phyloP scores from a whole-genome alignment of 2,329 filamentous ascomycete species.

The Fusarium succisae region DNA sequence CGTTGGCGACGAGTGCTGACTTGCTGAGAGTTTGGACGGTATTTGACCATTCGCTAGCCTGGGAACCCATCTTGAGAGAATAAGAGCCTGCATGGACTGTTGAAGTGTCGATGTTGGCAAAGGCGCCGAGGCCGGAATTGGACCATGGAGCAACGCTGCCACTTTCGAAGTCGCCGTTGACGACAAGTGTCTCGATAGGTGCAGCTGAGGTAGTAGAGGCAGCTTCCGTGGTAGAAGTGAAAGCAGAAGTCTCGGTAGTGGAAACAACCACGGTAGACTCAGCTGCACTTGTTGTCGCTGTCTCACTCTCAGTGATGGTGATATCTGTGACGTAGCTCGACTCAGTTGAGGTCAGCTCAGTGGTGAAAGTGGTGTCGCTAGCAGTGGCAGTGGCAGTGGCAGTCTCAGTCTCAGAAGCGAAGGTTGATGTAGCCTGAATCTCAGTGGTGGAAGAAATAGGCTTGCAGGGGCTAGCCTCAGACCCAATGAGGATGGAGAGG shows the following conservation, averaged over 20 bases:
- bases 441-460: neutral
- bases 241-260: neutral
- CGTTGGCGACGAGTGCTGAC: neutral
- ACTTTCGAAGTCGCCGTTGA: neutral
- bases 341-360: neutral
- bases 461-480: neutral
- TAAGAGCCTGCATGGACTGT: neutral
- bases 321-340: neutral
- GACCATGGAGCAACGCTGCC: neutral
- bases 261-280: neutral
- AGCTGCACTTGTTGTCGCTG: neutral
- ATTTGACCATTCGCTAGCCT: neutral
- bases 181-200: neutral
- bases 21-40: neutral
- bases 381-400: neutral
- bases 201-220: neutral
- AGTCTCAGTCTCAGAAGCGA: neutral
- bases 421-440: neutral
- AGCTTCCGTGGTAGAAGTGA: neutral
- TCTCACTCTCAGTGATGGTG: neutral
- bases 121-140: neutral
- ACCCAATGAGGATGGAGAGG: neutral
- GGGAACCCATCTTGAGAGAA: neutral
- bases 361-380: neutral
- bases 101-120: neutral